Percentiles rank a stretch among this genome's conserved stretches.
These are phyloP conservation scores for Trichocladium antarcticum DNA, from an alignment of 495 filamentous ascomycete genomes.

Conservation along the genomic window DNA sequence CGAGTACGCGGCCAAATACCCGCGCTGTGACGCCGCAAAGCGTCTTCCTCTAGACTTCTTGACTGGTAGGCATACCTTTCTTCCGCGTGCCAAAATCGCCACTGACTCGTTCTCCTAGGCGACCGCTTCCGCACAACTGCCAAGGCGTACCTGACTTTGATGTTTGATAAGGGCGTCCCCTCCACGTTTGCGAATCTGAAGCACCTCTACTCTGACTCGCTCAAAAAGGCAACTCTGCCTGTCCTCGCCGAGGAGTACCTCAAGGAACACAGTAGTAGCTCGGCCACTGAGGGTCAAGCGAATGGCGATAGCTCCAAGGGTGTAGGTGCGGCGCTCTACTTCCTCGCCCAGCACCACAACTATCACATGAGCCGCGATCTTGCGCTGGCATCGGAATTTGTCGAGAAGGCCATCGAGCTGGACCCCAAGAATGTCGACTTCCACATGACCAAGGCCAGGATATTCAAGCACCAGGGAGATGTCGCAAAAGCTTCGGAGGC, in stretches of 20 bases:
- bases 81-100: not conserved
- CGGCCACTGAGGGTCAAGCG: conserved; percentile 28
- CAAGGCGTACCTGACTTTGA: conserved; percentile 67
- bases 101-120: conserved; percentile 34
- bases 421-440: conserved; percentile 77
- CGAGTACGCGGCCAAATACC: conserved; percentile 66
- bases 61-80: conserved; percentile 41
- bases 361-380: conserved; percentile 80
- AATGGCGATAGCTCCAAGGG: conserved; percentile 55
- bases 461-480: conserved; percentile 87
- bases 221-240: conserved; percentile 65
- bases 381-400: conserved; percentile 64
- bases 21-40: conserved; percentile 72
- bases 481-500: conserved; percentile 65
- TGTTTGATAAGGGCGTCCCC: conserved; percentile 92
- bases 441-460: conserved; percentile 87
- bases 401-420: conserved; percentile 71
- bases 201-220: conserved; percentile 64
- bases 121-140: conserved; percentile 71
- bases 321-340: conserved; percentile 69
- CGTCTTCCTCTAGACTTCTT: conserved; percentile 86
- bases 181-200: conserved; percentile 96
- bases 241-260: conserved; percentile 70
- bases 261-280: conserved; percentile 39
- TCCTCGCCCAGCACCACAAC: conserved; percentile 94